phyloP scores from a whole-genome alignment of 1,139 yeast species.

The Pichia sp. region DNA sequence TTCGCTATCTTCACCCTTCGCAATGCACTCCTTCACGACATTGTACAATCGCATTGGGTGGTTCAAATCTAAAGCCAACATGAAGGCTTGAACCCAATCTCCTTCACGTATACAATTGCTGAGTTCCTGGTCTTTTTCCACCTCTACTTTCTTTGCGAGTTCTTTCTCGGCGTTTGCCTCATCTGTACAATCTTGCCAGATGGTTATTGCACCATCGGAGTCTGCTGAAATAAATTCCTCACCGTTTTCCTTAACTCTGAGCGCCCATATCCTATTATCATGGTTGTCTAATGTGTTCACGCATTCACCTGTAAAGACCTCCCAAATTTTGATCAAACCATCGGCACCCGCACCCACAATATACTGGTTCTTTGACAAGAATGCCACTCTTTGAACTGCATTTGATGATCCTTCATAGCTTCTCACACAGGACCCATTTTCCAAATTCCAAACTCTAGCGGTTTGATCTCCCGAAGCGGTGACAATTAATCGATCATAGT shows the following conservation, averaged over 20 bases:
- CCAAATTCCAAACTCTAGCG: slow-evolving; percentile 80
- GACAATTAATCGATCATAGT: slow-evolving; percentile 65
- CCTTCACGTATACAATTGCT: slow-evolving; percentile 64
- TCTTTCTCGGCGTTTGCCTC: slow-evolving; percentile 52
- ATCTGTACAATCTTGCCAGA: slow-evolving; percentile 86
- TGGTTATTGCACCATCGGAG: slow-evolving; percentile 86
- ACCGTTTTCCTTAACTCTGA: slow-evolving; percentile 64
- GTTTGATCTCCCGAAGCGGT: slow-evolving; percentile 93
- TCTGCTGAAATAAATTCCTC: slow-evolving; percentile 76
- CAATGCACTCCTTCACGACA: slow-evolving; percentile 56
- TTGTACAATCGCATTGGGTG: slow-evolving; percentile 82
- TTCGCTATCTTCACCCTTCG: slow-evolving; percentile 40
- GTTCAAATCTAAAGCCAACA: slow-evolving; percentile 76
- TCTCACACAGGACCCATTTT: slow-evolving; percentile 66
- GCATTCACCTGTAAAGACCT: slow-evolving; percentile 66
- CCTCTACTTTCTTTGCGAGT: slow-evolving; percentile 46
- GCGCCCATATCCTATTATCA: slow-evolving; percentile 91
- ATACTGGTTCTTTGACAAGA: slow-evolving; percentile 63
- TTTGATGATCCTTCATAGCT: slow-evolving; percentile 95
- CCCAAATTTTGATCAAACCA: slow-evolving; percentile 92
- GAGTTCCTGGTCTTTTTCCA: slow-evolving; percentile 85
- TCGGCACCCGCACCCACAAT: slow-evolving; percentile 88
- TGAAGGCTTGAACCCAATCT: slow-evolving; percentile 86
- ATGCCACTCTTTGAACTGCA: slow-evolving; percentile 77
- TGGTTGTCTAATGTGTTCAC: slow-evolving; percentile 84